Evolutionary conservation across 2,329 filamentous ascomycete species (phyloP).

Genomic region (Nemania diffusa): DNA sequence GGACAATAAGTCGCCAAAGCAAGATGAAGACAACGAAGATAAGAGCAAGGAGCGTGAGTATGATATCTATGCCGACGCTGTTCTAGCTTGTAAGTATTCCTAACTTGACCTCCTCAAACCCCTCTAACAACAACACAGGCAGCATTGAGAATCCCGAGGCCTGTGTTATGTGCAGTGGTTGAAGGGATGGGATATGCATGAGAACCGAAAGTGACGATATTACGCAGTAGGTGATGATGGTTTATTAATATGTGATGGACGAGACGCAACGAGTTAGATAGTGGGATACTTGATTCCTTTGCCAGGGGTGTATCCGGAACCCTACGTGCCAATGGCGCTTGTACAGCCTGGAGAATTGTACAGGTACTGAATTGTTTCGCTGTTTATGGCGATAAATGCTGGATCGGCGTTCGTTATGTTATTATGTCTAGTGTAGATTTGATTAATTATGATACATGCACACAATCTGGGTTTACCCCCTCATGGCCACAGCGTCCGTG

Average conservation of each 20-base stretch:
- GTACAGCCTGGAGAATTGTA: slow-evolving; percentile 12
- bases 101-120: background rate
- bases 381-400: background rate
- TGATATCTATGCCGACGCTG: slow-evolving; percentile 96
- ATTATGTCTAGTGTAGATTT: slow-evolving; percentile 8
- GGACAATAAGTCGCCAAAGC: slow-evolving; percentile 60
- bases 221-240: slow-evolving; percentile 42
- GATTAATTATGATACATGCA: background rate
- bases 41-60: slow-evolving; percentile 80
- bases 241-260: slow-evolving; percentile 29
- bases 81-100: slow-evolving; percentile 79
- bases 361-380: background rate
- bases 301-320: background rate
- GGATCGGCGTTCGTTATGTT: slow-evolving; percentile 25
- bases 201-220: slow-evolving; percentile 38
- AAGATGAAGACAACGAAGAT: slow-evolving; percentile 78
- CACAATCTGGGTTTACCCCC: too few species aligned
- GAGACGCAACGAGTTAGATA: slow-evolving; percentile 21
- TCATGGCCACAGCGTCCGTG: too few species aligned
- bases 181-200: slow-evolving; percentile 42
- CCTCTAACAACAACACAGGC: slow-evolving; percentile 61
- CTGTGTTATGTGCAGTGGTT: slow-evolving; percentile 98
- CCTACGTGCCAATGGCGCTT: slow-evolving; percentile 5
- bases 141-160: slow-evolving; percentile 97
- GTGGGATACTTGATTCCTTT: background rate